Conservation (phyloP, 208 protist species). For the Endotrypanum monterogeii region DNA sequence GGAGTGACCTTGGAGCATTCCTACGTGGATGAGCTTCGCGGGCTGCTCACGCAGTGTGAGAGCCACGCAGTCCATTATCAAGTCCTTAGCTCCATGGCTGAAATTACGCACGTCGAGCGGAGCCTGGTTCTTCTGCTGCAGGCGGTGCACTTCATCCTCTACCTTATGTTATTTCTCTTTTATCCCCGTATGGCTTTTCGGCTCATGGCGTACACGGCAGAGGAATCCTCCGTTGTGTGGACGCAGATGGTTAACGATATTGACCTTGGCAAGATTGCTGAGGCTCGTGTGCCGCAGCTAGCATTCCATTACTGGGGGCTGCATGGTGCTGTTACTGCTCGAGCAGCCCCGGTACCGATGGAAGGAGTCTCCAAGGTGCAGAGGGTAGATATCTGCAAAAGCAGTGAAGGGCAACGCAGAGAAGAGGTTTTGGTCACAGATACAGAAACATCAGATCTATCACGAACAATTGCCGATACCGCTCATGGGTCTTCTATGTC, state of each 20-base stretch:
- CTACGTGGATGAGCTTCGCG: slow-evolving; percentile 49
- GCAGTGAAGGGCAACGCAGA: not conserved
- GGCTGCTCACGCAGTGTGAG: slow-evolving; percentile 62
- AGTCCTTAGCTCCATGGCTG: slow-evolving; percentile 61
- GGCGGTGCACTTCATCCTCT: slow-evolving; percentile 49
- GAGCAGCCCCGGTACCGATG: slow-evolving; percentile 30
- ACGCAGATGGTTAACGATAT: slow-evolving; percentile 89
- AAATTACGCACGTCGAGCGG: slow-evolving; percentile 61
- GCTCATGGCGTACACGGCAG: slow-evolving; percentile 70
- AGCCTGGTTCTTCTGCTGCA: slow-evolving; percentile 53
- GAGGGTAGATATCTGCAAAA: slow-evolving; percentile 3
- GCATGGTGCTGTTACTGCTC: slow-evolving; percentile 29
- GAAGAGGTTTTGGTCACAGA: not conserved
- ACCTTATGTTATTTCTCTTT: slow-evolving; percentile 49
- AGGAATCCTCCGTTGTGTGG: slow-evolving; percentile 85
- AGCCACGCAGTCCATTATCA: slow-evolving; percentile 64
- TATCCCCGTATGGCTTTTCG: slow-evolving; percentile 78
- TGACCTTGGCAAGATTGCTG: slow-evolving; percentile 70
- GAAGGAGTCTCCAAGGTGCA: slow-evolving; percentile 5
- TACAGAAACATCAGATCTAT: not conserved
- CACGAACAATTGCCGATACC: not conserved
- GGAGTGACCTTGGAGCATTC: slow-evolving; percentile 15
- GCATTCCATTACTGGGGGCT: slow-evolving; percentile 76
- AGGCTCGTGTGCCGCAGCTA: slow-evolving; percentile 41
- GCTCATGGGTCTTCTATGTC: not conserved